Conservation (phyloP, 768 basidiomycete species). For the Pleurotus sapidus region DNA sequence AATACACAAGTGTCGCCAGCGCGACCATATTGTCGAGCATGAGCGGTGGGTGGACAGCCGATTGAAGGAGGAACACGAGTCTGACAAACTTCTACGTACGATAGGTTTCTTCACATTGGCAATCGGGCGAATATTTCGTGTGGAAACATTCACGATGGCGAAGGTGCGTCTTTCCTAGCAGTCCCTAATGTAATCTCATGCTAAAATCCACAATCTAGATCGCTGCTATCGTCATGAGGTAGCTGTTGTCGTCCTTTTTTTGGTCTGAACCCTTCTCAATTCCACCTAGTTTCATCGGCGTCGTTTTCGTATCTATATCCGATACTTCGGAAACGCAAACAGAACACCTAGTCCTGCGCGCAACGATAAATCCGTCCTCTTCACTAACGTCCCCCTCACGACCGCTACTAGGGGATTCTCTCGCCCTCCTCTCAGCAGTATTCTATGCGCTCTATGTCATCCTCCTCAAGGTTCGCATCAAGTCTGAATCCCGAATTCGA, state of each 20-base stretch:
- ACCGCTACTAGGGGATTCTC: conserved; percentile 70
- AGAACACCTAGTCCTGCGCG: conserved; percentile 12
- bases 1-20: conserved; percentile 91
- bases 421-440: conserved; percentile 84
- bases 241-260: conserved; percentile 11
- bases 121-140: conserved; percentile 76
- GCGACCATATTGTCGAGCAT: conserved; percentile 86
- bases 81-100: not conserved
- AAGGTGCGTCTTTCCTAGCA: conserved; percentile 35
- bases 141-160: conserved; percentile 70
- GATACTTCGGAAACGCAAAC: conserved; percentile 49
- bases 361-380: not conserved
- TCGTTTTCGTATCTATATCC: conserved; percentile 84
- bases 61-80: not conserved
- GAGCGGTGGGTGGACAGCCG: conserved; percentile 59
- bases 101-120: conserved; percentile 91
- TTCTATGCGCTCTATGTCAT: conserved; percentile 90
- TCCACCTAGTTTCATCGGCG: conserved; percentile 67
- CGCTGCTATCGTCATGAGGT: conserved; percentile 80
- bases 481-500: conserved; percentile 81
- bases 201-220: conserved; percentile 23
- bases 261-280: not conserved
- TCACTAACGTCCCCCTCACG: conserved; percentile 17
- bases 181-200: not conserved
- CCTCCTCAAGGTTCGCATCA: conserved; percentile 84